These are phyloP conservation scores for Cnidoscolus chayamansa DNA, from an alignment of 441 rosid species.

Conservation along the genomic window DNA sequence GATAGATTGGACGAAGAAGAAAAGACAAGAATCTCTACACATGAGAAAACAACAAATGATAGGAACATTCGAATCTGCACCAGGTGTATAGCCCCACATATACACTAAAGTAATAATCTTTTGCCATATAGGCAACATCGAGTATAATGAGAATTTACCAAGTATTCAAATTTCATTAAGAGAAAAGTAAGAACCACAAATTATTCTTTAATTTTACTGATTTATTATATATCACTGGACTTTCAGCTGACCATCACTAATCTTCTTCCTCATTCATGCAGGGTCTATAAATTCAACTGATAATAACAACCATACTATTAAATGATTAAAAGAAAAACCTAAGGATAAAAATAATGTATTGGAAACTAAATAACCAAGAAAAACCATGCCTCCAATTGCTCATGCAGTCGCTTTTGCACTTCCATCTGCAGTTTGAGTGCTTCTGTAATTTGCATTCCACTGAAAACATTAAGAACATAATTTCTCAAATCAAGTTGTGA, in stretches of 20 bases:
- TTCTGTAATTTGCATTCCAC: conserved; percentile 96
- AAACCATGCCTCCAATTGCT: conserved; percentile 86
- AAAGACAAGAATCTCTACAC: neutral
- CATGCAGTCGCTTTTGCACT: conserved; percentile 90
- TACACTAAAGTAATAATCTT: no score
- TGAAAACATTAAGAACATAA: conserved; percentile 34
- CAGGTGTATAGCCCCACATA: no score
- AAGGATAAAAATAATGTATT: neutral
- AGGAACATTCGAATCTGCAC: no score
- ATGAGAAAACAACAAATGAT: neutral
- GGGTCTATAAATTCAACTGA: neutral
- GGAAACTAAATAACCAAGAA: conserved; percentile 24
- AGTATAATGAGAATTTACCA: no score
- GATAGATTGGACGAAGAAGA: neutral
- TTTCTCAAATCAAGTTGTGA: conserved; percentile 8
- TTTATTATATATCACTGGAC: neutral
- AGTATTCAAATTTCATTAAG: neutral
- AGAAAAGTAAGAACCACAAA: neutral
- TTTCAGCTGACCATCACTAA: neutral
- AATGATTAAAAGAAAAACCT: neutral
- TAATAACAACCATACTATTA: neutral
- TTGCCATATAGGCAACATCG: no score
- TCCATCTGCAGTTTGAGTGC: conserved; percentile 98
- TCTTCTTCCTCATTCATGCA: conserved; percentile 7
- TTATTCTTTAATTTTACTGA: neutral